Evolutionary conservation across 2,329 filamentous ascomycete genomes (phyloP), one percentile per base, ranked within the genome.

Genomic region (Colletotrichum falcatum): DNA sequence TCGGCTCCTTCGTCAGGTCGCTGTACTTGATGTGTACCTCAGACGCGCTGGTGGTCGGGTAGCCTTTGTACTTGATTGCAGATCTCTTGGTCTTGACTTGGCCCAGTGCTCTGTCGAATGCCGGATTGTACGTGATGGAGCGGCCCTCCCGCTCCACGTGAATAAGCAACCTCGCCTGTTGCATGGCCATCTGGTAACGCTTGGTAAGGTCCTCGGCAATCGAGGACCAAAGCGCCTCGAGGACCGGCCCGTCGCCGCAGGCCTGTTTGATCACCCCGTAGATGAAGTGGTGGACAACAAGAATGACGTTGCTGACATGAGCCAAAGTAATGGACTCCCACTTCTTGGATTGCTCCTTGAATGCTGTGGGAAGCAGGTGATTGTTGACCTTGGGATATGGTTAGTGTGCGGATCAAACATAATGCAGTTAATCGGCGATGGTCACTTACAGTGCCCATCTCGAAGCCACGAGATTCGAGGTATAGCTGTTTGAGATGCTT

Each of bases 271-370:
- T 77, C 0, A 87, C 76, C 0, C 73, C 75, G 5, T 66, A 63
- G 61, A 89, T 86, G 76, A 88, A 91, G 2, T 78, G 66, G 53
- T 91, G 88, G 0, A 90, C 83, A 0, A 86, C 69, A 0, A 80
- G 65, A 5, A 91, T 85, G 3, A 85, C 79, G 30, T 87, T 83
- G 69, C 83, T 84, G 14, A 89, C 79, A 68, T 90, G 88, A 0
- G 80, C 81, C 0, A 82, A 67, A 0, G 85, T 81, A 1, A 91
- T 74, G 0, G 66, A 49, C 0, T 80, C 74, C 89, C 89, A 91
- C 23, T 87, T 88, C 11, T 74, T 71, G 0, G 88, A 84, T 66
- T 91, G 88, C 42, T 84, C 83, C 30, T 83, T 83, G 77, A 91
- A 89, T 0, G 81, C 78, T 0, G 75, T 79, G 0, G 82, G 76